These are phyloP conservation scores for Cryphonectria nitschkei DNA, from an alignment of 2,329 filamentous ascomycete species.

Conservation along the genomic window DNA sequence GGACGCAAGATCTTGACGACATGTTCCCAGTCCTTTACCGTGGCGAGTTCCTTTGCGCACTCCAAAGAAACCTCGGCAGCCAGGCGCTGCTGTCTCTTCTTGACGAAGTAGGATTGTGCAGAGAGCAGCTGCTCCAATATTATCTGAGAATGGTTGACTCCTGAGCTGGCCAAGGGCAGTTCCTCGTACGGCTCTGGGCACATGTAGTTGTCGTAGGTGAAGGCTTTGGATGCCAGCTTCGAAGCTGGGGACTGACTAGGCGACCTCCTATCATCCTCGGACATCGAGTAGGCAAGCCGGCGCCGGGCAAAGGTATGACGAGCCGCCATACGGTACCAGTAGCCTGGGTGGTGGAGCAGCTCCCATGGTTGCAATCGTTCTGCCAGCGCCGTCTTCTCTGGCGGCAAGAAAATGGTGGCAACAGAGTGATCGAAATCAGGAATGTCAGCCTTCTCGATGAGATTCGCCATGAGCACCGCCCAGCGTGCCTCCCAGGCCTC, in stretches of 20 bases:
- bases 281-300: slow-evolving; percentile 57
- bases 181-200: slow-evolving; percentile 67
- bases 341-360: slow-evolving; percentile 66
- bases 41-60: slow-evolving; percentile 59
- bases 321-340: slow-evolving; percentile 67
- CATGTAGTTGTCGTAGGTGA: slow-evolving; percentile 68
- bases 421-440: slow-evolving; percentile 52
- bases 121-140: slow-evolving; percentile 57
- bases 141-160: slow-evolving; percentile 58
- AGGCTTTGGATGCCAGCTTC: slow-evolving; percentile 52
- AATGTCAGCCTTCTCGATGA: slow-evolving; percentile 59
- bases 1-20: slow-evolving; percentile 58
- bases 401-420: slow-evolving; percentile 52
- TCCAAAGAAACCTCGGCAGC: slow-evolving; percentile 62
- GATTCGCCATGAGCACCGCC: slow-evolving; percentile 64
- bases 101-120: slow-evolving; percentile 58
- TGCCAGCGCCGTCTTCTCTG: slow-evolving; percentile 61
- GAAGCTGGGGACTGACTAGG: slow-evolving; percentile 54
- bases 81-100: slow-evolving; percentile 55
- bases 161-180: slow-evolving; percentile 52
- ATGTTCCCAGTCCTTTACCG: slow-evolving; percentile 54
- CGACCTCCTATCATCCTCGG: slow-evolving; percentile 60
- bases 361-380: slow-evolving; percentile 67
- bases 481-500: slow-evolving; percentile 87
- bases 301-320: slow-evolving; percentile 59